A percentile compares a stretch with the other conserved stretches of the same genome.
These are phyloP conservation scores for Blastomyces gilchristii DNA, from an alignment of 2,329 filamentous ascomycete species.

Conservation along the genomic window DNA sequence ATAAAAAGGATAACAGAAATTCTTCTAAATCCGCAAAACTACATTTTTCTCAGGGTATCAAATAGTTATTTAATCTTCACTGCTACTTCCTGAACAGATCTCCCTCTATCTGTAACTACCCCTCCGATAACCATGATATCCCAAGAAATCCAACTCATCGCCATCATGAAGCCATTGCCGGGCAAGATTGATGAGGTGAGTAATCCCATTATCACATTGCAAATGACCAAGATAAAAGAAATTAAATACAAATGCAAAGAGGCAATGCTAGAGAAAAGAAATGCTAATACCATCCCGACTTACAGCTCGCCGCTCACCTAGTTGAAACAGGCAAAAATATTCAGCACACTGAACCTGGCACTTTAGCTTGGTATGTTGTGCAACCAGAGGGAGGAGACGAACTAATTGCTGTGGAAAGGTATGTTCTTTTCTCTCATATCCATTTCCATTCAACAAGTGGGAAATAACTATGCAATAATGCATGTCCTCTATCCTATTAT, in stretches of 20 bases:
- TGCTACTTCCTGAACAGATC: too few species aligned
- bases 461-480: too few species aligned
- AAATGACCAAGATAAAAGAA: neutral
- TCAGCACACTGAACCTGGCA: slow-evolving; percentile 25
- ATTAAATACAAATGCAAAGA: neutral
- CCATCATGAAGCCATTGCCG: slow-evolving; percentile 23
- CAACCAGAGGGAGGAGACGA: slow-evolving; percentile 22
- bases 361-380: slow-evolving; percentile 25
- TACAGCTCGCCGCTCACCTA: slow-evolving; percentile 21
- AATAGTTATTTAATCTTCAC: too few species aligned
- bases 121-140: slow-evolving; percentile 18
- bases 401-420: slow-evolving; percentile 28
- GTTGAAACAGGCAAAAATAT: slow-evolving; percentile 23
- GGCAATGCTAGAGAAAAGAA: neutral
- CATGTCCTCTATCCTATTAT: too few species aligned
- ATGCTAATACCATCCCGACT: neutral
- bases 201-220: neutral
- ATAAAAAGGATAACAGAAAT: too few species aligned
- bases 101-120: neutral
- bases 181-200: slow-evolving; percentile 26
- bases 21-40: too few species aligned
- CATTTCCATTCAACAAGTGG: too few species aligned
- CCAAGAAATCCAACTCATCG: slow-evolving; percentile 24
- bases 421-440: neutral
- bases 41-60: too few species aligned